These are phyloP conservation scores for Proliferodiscus dingleyae DNA, from an alignment of 2,329 filamentous ascomycete genomes.

Conservation along the genomic window DNA sequence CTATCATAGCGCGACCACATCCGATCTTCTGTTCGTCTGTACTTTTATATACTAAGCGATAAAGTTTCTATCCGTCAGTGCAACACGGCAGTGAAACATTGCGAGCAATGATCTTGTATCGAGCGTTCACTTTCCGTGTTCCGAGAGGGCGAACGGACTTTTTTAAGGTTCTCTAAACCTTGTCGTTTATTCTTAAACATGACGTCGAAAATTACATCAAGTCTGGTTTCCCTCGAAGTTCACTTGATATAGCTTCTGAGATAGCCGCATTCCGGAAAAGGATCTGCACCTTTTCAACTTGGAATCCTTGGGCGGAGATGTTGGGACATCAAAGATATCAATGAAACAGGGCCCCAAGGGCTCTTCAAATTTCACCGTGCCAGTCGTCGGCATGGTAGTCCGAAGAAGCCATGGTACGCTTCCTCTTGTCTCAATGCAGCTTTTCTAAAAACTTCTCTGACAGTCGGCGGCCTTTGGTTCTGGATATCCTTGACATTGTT, in stretches of 20 bases:
- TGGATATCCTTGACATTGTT: constrained; percentile 26
- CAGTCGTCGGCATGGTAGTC: constrained; percentile 21
- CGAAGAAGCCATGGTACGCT: constrained; percentile 22
- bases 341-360: too few relatives aligned
- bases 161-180: too few relatives aligned
- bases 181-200: too few relatives aligned
- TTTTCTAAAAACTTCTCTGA: background rate
- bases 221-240: too few relatives aligned
- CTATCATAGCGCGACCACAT: background rate
- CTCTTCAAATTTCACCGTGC: too few relatives aligned
- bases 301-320: too few relatives aligned
- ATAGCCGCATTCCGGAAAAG: too few relatives aligned
- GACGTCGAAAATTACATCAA: too few relatives aligned
- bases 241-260: too few relatives aligned
- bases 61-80: background rate
- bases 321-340: too few relatives aligned
- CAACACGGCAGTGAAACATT: background rate
- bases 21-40: background rate
- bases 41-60: background rate
- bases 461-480: constrained; percentile 27
- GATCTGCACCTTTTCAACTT: too few relatives aligned
- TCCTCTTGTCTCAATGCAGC: background rate
- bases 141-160: too few relatives aligned
- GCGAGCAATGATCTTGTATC: background rate
- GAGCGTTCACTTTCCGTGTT: background rate